Conservation (phyloP, 371 early-diverging fungal genomes). For the Encephalitozoon intestinalis region DNA sequence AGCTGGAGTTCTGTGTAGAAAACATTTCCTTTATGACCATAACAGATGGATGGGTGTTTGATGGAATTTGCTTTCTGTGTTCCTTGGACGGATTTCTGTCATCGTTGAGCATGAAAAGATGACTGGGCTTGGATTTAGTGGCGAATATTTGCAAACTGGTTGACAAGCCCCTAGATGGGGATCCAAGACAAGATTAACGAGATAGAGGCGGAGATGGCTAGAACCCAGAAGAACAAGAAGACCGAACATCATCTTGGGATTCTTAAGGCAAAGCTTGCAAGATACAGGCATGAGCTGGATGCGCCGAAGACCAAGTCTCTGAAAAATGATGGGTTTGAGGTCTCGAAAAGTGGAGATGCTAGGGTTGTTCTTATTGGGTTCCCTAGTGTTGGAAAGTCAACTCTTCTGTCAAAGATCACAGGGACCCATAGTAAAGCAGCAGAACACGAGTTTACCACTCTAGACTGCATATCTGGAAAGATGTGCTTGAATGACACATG, state of each 20-base stretch:
- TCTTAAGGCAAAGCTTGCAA: slow-evolving; percentile 59
- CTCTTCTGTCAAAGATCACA: slow-evolving; percentile 57
- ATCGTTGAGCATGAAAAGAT: background rate
- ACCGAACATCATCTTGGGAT: slow-evolving; percentile 58
- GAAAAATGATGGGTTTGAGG: slow-evolving; percentile 53
- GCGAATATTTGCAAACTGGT: background rate
- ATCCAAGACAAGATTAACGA: slow-evolving; percentile 59
- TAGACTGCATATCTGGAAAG: slow-evolving; percentile 57
- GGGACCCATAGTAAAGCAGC: slow-evolving; percentile 56
- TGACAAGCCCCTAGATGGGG: slow-evolving; percentile 47
- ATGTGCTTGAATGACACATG: slow-evolving; percentile 53
- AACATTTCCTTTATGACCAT: slow-evolving; percentile 53
- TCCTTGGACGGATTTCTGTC: slow-evolving; percentile 52
- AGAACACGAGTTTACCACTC: slow-evolving; percentile 59
- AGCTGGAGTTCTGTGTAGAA: slow-evolving; percentile 34
- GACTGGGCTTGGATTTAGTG: background rate
- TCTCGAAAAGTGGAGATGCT: slow-evolving; percentile 57
- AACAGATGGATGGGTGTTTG: slow-evolving; percentile 49
- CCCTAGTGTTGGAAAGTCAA: slow-evolving; percentile 60
- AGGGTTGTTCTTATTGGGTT: slow-evolving; percentile 57
- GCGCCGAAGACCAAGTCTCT: slow-evolving; percentile 35
- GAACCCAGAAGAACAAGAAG: slow-evolving; percentile 60
- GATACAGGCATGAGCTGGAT: slow-evolving; percentile 48
- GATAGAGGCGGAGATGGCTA: slow-evolving; percentile 59
- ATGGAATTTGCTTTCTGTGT: slow-evolving; percentile 29